Conservation (phyloP, 1,284 basidiomycete species). For the Cutaneotrichosporon sp. region DNA sequence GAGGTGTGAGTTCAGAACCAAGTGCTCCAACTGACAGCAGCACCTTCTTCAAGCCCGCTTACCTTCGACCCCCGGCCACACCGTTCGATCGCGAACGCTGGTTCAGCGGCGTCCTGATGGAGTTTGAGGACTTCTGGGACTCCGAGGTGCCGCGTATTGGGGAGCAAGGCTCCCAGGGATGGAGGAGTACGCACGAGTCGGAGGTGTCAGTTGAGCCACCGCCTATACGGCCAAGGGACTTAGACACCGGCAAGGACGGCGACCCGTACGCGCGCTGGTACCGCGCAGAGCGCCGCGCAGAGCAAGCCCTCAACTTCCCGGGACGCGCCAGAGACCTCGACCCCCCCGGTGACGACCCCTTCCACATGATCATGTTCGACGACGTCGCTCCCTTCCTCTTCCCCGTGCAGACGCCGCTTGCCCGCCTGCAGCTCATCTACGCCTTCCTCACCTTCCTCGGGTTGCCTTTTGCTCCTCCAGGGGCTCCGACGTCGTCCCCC, state of each 20-base stretch:
- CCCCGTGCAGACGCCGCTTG: conserved; percentile 59
- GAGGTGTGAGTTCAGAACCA: conserved; percentile 53
- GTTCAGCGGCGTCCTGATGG: conserved; percentile 39
- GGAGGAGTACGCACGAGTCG: conserved; percentile 38
- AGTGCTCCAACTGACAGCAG: conserved; percentile 21
- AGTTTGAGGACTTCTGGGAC: conserved; percentile 59
- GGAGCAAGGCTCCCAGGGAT: conserved; percentile 54
- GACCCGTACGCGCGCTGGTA: conserved; percentile 76
- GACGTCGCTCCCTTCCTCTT: conserved; percentile 75
- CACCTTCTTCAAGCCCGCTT: conserved; percentile 53
- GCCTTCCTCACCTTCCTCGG: conserved; percentile 77
- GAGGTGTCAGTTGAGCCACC: background rate
- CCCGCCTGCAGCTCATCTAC: conserved; percentile 67
- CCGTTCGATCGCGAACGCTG: conserved; percentile 28
- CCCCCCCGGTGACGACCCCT: conserved; percentile 65
- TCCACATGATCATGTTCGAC: conserved; percentile 72
- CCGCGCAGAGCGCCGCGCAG: conserved; percentile 60
- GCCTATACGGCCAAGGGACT: conserved; percentile 52
- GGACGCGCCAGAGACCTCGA: conserved; percentile 61
- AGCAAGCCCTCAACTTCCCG: conserved; percentile 59
- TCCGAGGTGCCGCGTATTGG: conserved; percentile 56
- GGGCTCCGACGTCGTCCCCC: conserved; percentile 49
- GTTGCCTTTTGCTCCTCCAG: conserved; percentile 58
- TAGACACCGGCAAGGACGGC: background rate
- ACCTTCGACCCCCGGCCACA: conserved; percentile 24